Base-by-base conservation (phyloP, 495 filamentous ascomycete species). In the Penicillium tannophilum region DNA sequence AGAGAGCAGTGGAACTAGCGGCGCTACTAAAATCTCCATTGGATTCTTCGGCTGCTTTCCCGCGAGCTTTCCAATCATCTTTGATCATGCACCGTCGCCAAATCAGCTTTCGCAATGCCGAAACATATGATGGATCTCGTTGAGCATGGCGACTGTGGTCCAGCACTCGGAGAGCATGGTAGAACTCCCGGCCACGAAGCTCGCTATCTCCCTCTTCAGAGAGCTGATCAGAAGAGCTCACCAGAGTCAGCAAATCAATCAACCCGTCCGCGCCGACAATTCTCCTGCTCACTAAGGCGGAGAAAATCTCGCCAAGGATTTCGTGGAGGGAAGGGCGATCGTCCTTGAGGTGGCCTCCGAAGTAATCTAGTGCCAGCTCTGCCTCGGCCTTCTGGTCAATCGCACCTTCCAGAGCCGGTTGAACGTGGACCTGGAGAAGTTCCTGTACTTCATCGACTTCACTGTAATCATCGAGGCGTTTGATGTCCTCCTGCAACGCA, bases 1-100 rank as follows among this genome's bases (percentile, higher is more conserved):
- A 71, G 16, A 78, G 67, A 7, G 71, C 51, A 17, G 76, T 78
- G 44, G 68, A 52, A 33, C 57, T 62, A 50, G 71, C 55, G n/a
- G 63, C 54, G 19, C 46, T 55, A 36, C 70, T 66, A 8, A 51
- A 56, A 31, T 66, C 61, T 36, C 59, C 64, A 52, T 67, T 69
- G 26, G 64, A 62, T 41, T 59, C 55, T 36, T 75, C 71, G 1
- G 68, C 70, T 20, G 63, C 66, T 24, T 64, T 71, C 10, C 70
- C 70, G 12, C 88, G 74, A 26, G 63, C 71, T 47, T 79, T 78
- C 89, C 91, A 96, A 67, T 96, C 84, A 65, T 96, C 90, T 46
- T 83, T 82, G 52, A 92, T 81, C 59, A 87, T 85, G 64, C 89
- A 90, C 39, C 92, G 85, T 61, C 92, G 85, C 92, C 92, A 97